These are phyloP conservation scores for Ambrosia artemisiifolia DNA, from an alignment of 129 eudicot genomes.

Conservation along the genomic window DNA sequence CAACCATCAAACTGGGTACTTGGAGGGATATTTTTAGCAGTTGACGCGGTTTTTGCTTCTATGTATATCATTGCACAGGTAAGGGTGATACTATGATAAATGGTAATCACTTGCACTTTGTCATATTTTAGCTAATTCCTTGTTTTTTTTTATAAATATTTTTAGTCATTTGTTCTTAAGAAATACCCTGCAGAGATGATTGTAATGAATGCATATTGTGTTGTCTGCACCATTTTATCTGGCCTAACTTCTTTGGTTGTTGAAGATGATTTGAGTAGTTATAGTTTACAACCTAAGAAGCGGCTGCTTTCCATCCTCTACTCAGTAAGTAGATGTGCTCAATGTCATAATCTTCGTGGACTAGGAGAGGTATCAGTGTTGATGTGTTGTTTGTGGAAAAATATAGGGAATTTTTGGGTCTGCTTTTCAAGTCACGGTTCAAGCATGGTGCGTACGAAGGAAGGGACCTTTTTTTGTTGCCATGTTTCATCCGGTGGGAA, in stretches of 20 bases:
- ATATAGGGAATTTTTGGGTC: slow-evolving; percentile 78
- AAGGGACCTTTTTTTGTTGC: slow-evolving; percentile 82
- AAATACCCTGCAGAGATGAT: slow-evolving; percentile 62
- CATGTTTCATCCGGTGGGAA: slow-evolving; percentile 82
- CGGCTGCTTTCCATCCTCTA: slow-evolving; percentile 59
- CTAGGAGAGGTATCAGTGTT: not conserved
- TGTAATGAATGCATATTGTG: slow-evolving; percentile 55
- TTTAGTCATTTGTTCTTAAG: slow-evolving; percentile 60
- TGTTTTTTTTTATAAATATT: not conserved
- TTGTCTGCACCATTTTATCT: slow-evolving; percentile 54
- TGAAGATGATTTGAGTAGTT: slow-evolving; percentile 52
- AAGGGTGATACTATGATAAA: not conserved
- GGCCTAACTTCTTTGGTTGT: slow-evolving; percentile 45
- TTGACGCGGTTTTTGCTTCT: slow-evolving; percentile 45
- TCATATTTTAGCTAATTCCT: not conserved
- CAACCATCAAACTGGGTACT: slow-evolving; percentile 52
- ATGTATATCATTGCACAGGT: slow-evolving; percentile 58
- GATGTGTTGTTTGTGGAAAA: not conserved
- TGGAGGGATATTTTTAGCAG: slow-evolving; percentile 62
- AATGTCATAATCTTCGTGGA: not conserved
- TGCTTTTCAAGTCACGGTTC: slow-evolving; percentile 63
- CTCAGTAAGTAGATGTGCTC: slow-evolving; percentile 43
- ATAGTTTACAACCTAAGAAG: slow-evolving; percentile 53
- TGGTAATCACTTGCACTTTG: not conserved
- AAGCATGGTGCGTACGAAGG: slow-evolving; percentile 64